Base-by-base conservation (phyloP, 2,329 filamentous ascomycete species). In the Talaromyces sp. region DNA sequence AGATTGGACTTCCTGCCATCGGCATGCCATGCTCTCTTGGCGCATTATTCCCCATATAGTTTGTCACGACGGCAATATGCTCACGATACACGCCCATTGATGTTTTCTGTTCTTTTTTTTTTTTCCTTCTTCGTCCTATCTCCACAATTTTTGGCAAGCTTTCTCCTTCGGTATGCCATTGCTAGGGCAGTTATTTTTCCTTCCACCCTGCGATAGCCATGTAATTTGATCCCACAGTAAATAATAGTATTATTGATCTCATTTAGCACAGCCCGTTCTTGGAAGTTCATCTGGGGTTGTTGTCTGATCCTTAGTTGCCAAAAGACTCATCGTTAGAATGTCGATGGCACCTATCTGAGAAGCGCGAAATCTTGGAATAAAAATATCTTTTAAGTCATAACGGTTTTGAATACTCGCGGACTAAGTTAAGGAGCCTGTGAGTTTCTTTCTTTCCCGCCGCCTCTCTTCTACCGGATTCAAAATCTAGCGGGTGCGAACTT, bases 21-120 rank as follows among this genome's bases (percentile, higher is more conserved):
- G 45, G 41, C 46, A 55, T 54, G 45, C 27, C 40, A 60, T 62
- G 54, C 53, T 57, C 58, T 49, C 43, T 58, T 43, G 45, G 58
- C 49, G 55, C 60, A 60, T 63, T 68, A 69, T 71, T 69, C 66
- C 68, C 67, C 67, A 68, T 59, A 69, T 63, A 70, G 67, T 70
- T 67, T 60, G 52, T 57, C 57, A 66, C 56, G 57, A 68, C 54
- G 59, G 53, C 62, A 57, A 55, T 52, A 57, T 58, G 47, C 47
- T 60, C 52, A 60, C 59, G 61, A 64, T 51, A 57, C 41, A 59
- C 59, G 56, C 66, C 58, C 66, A 60, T 55, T 66, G 47, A 57
- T 52, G 49, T 61, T 60, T 54, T 55, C 43, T 32, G 59, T 60
- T n/a, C 32, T 11, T 43, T 9, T 20, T 40, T 35, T 30, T 45